Conservation (phyloP, 441 rosid genomes). For the Erodium texanum region DNA sequence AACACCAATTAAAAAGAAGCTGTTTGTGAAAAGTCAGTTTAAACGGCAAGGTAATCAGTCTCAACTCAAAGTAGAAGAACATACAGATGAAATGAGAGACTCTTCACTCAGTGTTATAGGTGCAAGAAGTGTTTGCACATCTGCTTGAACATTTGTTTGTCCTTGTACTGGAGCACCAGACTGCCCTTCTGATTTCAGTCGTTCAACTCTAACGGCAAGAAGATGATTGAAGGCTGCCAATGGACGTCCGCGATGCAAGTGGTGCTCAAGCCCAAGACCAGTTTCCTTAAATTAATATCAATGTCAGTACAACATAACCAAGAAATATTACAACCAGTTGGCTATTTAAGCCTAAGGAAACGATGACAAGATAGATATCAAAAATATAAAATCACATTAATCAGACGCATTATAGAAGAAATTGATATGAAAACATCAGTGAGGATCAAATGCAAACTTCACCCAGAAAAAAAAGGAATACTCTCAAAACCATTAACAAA, state of each 20-base stretch:
- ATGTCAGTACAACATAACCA: constrained; percentile 5
- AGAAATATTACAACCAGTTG: neutral
- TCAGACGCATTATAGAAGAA: neutral
- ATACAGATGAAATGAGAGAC: constrained; percentile 77
- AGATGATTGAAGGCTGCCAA: constrained; percentile 89
- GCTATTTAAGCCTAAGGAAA: neutral
- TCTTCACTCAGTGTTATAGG: constrained; percentile 64
- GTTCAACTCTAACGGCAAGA: constrained; percentile 62
- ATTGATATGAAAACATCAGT: no score
- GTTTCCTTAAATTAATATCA: constrained; percentile 47
- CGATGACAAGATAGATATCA: neutral
- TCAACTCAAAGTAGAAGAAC: constrained; percentile 23
- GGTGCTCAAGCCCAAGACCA: constrained; percentile 85
- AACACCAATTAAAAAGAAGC: neutral
- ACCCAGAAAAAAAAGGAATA: no score
- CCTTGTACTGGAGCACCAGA: constrained; percentile 43
- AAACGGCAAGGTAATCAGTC: neutral
- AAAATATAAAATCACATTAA: neutral
- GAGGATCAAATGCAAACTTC: no score
- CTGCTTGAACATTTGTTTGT: constrained; percentile 70
- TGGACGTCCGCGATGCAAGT: constrained; percentile 96
- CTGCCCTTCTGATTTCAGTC: constrained; percentile 45
- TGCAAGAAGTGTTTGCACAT: constrained; percentile 83
- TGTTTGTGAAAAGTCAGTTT: neutral
- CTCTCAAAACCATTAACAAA: no score